Evolutionary conservation across 2,329 filamentous ascomycete species (phyloP), one percentile per base, ranked within the genome.

Genomic region (Nemania bipapillata): DNA sequence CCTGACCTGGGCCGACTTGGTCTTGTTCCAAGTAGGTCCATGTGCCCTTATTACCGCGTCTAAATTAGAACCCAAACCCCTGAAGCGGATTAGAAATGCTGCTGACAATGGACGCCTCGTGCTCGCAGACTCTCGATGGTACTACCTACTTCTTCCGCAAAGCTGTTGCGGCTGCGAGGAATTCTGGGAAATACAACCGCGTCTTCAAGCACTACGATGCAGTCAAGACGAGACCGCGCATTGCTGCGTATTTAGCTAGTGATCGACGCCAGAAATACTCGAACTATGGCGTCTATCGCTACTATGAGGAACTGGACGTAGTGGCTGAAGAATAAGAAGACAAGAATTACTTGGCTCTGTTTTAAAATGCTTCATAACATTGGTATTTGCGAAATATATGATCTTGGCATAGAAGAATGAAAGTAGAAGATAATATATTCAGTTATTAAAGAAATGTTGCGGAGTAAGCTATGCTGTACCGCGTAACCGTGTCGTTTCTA

Each of bases 1-100:
- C 66, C 74, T 93, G 69, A 91, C 87, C 0, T 92, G 90, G 77
- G 91, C 90, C 22, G 92, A 94, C 77, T 81, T 91, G 53, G 89
- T 91, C 1, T 76, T 93, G 1, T 94, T 90, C 82, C 90, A 93
- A 79, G 87, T 90, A 69, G 61, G 80, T 7, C n/a, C 28, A 32
- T 17, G 15, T 11, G 1, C 26, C 24, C 53, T 50, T 40, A 20
- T 26, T 28, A 1, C 35, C 35, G 4, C 35, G 3, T 30, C 32
- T 30, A 26, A 53, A 53, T 53, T 12, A 53, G 20, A 26, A 7
- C 45, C 45, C 12, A 49, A 20, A 12, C 45, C 45, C 22, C 45
- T 26, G 15, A 20, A 9, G 45, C 26, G 24, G 11, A 26, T 49
- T 49, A 1, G 11, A 11, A 8, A 26, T 26, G 45, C 45, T 24